Evolutionary conservation across 2,329 filamentous ascomycete species (phyloP).

Genomic region (Pyrenochaeta sp.): DNA sequence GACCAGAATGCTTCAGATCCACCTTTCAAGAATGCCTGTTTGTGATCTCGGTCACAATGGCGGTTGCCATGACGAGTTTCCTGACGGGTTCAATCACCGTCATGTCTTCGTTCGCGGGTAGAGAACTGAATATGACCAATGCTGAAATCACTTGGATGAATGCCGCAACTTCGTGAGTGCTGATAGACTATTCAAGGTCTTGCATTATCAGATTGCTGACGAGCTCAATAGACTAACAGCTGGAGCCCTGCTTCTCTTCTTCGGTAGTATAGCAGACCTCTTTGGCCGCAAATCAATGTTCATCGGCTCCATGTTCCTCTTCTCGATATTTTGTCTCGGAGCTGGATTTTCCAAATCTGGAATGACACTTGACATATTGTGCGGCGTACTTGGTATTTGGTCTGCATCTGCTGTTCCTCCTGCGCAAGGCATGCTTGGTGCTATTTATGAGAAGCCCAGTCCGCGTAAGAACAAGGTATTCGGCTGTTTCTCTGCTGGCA

Average conservation of each 20-base stretch:
- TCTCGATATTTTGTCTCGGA: conserved; percentile 63
- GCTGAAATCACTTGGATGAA: conserved; percentile 73
- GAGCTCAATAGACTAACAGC: conserved; percentile 59
- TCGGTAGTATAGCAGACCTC: conserved; percentile 70
- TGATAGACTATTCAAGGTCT: not conserved
- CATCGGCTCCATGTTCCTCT: conserved; percentile 65
- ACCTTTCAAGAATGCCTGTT: conserved; percentile 71
- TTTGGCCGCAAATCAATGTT: conserved; percentile 70
- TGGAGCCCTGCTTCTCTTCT: conserved; percentile 70
- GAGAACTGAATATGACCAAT: conserved; percentile 67
- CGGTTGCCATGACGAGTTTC: conserved; percentile 69
- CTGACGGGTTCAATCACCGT: conserved; percentile 66
- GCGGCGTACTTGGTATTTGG: conserved; percentile 69
- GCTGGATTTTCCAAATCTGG: conserved; percentile 67
- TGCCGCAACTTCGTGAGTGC: conserved; percentile 63
- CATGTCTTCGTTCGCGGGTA: conserved; percentile 67
- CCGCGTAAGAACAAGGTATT: conserved; percentile 71
- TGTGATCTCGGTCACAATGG: conserved; percentile 71
- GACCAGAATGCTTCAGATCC: conserved; percentile 68
- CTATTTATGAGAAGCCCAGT: conserved; percentile 67
- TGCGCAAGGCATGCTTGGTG: conserved; percentile 69
- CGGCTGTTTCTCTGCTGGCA: conserved; percentile 67
- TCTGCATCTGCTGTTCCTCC: conserved; percentile 70
- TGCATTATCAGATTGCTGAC: not conserved
- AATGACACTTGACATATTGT: conserved; percentile 68